A percentile compares a stretch with the other conserved stretches of the same genome.
Evolutionary conservation across 208 protist genomes (phyloP).

Genomic region (Blastocrithidia nonstop): DNA sequence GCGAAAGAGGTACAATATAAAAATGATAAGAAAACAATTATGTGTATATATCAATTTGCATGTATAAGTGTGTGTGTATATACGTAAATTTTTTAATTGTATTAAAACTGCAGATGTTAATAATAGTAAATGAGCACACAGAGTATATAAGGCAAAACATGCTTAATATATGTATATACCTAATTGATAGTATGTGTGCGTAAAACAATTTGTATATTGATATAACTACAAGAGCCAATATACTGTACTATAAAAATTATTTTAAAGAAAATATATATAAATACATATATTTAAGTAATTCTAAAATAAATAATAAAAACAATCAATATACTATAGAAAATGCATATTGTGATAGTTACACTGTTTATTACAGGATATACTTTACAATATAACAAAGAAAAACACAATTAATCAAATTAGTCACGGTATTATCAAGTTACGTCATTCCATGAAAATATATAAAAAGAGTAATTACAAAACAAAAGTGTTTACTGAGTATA

Average conservation of each 20-base stretch:
- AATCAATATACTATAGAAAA: conserved; percentile 1
- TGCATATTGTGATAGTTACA: neutral
- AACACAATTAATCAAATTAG: neutral
- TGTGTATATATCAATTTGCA: too few relatives aligned
- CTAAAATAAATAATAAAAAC: too few relatives aligned
- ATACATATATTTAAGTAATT: neutral
- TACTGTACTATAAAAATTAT: neutral
- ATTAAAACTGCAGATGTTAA: neutral
- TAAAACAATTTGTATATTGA: neutral
- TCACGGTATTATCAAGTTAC: too few relatives aligned
- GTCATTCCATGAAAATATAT: too few relatives aligned
- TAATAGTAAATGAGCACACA: neutral
- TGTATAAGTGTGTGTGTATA: too few relatives aligned
- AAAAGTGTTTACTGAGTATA: too few relatives aligned
- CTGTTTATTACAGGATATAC: neutral
- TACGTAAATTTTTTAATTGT: neutral
- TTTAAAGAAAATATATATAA: conserved; percentile 1
- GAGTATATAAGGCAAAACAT: neutral
- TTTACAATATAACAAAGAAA: neutral
- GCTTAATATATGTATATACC: neutral
- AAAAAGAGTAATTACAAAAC: too few relatives aligned
- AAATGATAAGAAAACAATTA: too few relatives aligned
- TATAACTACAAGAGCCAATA: too few relatives aligned
- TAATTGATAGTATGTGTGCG: neutral
- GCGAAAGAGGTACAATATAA: too few relatives aligned